Conservation (phyloP, 805 yeast genomes). For the Saccharomycopsis javanensis region DNA sequence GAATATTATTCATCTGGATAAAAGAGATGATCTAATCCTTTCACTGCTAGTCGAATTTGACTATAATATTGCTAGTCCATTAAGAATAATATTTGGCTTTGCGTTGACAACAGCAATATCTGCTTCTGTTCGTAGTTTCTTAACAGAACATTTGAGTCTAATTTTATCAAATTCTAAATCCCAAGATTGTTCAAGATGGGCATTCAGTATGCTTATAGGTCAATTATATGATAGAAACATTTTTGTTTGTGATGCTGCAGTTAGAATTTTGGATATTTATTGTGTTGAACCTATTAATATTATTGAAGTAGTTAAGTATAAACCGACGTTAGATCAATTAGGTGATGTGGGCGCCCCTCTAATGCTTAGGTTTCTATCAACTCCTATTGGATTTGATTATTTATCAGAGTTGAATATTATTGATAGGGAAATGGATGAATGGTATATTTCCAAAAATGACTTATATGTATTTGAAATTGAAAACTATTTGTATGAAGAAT, state of each 20-base stretch:
- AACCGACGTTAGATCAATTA: slow-evolving; percentile 49
- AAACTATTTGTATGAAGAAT: slow-evolving; percentile 24
- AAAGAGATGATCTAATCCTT: slow-evolving; percentile 48
- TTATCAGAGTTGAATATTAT: slow-evolving; percentile 51
- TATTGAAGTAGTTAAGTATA: slow-evolving; percentile 38
- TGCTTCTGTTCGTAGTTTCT: slow-evolving; percentile 40
- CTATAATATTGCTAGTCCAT: slow-evolving; percentile 50
- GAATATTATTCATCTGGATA: slow-evolving; percentile 50
- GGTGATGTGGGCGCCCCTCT: slow-evolving; percentile 46
- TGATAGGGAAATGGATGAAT: slow-evolving; percentile 53
- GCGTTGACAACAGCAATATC: slow-evolving; percentile 46
- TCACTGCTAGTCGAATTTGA: slow-evolving; percentile 54
- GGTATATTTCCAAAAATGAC: slow-evolving; percentile 44
- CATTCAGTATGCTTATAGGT: slow-evolving; percentile 45
- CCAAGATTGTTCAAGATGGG: slow-evolving; percentile 29
- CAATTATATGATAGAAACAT: slow-evolving; percentile 61
- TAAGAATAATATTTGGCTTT: slow-evolving; percentile 56
- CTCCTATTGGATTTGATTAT: slow-evolving; percentile 61
- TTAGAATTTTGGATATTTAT: slow-evolving; percentile 42
- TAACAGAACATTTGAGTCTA: slow-evolving; percentile 44
- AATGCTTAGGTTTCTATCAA: slow-evolving; percentile 52
- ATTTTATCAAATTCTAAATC: slow-evolving; percentile 25
- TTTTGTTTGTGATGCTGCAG: slow-evolving; percentile 47
- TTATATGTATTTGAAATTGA: slow-evolving; percentile 43
- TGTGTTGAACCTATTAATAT: slow-evolving; percentile 41